These are phyloP conservation scores for Polytolypa hystricis DNA, from an alignment of 2,329 filamentous ascomycete species.

Conservation along the genomic window DNA sequence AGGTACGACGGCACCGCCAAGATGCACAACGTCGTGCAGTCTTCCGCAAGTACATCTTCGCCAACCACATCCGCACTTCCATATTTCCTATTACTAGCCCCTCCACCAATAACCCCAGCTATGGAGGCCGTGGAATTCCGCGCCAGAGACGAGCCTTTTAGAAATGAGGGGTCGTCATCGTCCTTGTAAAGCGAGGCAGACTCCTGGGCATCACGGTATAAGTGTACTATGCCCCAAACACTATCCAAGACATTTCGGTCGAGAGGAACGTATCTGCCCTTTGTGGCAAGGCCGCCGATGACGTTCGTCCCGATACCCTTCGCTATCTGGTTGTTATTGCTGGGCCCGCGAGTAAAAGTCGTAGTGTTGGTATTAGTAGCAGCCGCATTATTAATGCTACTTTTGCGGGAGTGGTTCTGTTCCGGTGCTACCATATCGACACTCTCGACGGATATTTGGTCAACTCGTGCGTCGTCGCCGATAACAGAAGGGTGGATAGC, in stretches of 20 bases:
- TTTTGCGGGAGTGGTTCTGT: background rate
- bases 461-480: conserved; percentile 65
- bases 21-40: conserved; percentile 83
- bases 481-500: conserved; percentile 16
- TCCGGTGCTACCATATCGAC: conserved; percentile 53
- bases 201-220: conserved; percentile 79
- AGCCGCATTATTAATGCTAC: background rate
- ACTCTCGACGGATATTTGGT: conserved; percentile 64
- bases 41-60: conserved; percentile 28
- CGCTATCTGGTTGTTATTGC: conserved; percentile 32
- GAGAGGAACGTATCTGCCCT: conserved; percentile 65
- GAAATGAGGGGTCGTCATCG: conserved; percentile 35
- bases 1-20: conserved; percentile 91
- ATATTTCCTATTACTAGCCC: conserved; percentile 6
- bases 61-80: conserved; percentile 12
- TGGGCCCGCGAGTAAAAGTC: too few species aligned
- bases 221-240: conserved; percentile 85
- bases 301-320: conserved; percentile 41
- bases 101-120: conserved; percentile 10
- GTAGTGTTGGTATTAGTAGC: background rate
- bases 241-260: conserved; percentile 62
- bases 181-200: conserved; percentile 44
- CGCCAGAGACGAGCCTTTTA: conserved; percentile 28
- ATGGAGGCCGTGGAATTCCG: conserved; percentile 15
- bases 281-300: conserved; percentile 61